Base-by-base conservation (phyloP, 2,329 filamentous ascomycete genomes). In the Epichloe glyceriae region DNA sequence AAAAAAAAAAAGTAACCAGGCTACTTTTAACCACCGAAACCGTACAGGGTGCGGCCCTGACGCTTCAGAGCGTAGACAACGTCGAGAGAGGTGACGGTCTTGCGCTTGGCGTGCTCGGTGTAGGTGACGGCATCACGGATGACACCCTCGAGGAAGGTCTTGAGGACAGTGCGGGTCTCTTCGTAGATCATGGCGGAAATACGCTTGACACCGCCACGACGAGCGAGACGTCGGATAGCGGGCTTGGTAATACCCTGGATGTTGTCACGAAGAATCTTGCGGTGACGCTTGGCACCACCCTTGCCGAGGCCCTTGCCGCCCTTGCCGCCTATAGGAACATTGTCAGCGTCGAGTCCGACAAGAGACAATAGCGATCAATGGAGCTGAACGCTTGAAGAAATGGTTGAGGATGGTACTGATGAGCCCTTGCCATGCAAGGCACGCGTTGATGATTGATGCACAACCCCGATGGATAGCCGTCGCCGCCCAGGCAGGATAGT, bases 191-290 rank as follows among this genome's bases (percentile, higher is more conserved):
- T 94, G 70, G 90, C 90, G 66, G 89, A 95, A 67, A 96, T 96
- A 95, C 90, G 90, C 88, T 96, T 96, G 81, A 96, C 90, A 90
- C 90, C 90, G 74, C 90, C 90, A 93, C 90, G 89, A 76, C 90
- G 90, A 60, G 90, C 90, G 71, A 96, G 89, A 94, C 90, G 90
- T 67, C 90, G 86, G 75, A 96, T 96, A 66, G 90, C 90, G 65
- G 90, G 90, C 86, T 96, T 96, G 68, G 90, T 96, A 70, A 96
- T 96, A 76, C 90, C 90, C 79, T 96, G 90, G 70, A 96, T 96
- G 86, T 95, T 96, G 86, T 95, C 90, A 75, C 90, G 88, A 73
- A 96, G 82, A 79, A 96, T 96, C 87, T 96, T 96, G 68, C 91
- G 85, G 78, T 96, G 90, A 75, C 90, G 90, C 86, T 96, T 97